Percentiles rank a stretch among this genome's conserved stretches.
These are phyloP conservation scores for Rhypophila decipiens DNA, from an alignment of 495 filamentous ascomycete species.

Conservation along the genomic window DNA sequence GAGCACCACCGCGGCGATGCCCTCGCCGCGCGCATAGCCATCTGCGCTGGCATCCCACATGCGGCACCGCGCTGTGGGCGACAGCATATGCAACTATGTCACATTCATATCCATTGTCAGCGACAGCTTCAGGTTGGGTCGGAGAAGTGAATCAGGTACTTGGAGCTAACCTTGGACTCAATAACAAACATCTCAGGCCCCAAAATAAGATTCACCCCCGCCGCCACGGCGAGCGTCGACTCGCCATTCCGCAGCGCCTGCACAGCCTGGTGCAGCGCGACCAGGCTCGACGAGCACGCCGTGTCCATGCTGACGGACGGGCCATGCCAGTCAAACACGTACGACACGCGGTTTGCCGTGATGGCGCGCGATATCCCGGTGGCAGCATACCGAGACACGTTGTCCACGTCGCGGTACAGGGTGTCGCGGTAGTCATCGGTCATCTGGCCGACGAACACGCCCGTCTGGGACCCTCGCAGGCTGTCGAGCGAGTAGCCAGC, in stretches of 20 bases:
- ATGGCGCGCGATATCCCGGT: constrained; percentile 25
- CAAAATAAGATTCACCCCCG: constrained; percentile 47
- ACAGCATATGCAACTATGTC: constrained; percentile 39
- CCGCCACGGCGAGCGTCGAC: constrained; percentile 36
- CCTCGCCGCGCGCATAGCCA: constrained; percentile 60
- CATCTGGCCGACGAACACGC: constrained; percentile 60
- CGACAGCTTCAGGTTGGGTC: constrained; percentile 53
- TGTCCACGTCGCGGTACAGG: not conserved
- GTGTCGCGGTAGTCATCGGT: constrained; percentile 62
- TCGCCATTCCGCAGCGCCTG: constrained; percentile 39
- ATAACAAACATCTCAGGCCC: constrained; percentile 31
- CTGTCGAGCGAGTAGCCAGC: constrained; percentile 46
- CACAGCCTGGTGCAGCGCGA: constrained; percentile 46
- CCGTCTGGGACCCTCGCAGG: constrained; percentile 1
- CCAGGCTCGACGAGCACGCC: constrained; percentile 49
- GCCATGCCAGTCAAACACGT: constrained; percentile 40
- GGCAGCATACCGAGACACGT: constrained; percentile 16
- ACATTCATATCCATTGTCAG: constrained; percentile 49
- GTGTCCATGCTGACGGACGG: constrained; percentile 43
- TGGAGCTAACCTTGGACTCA: constrained; percentile 25
- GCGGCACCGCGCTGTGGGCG: constrained; percentile 37
- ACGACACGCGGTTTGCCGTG: constrained; percentile 44
- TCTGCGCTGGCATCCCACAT: constrained; percentile 54
- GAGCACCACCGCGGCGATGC: constrained; percentile 43
- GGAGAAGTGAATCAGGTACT: constrained; percentile 45